A percentile compares a stretch with the other conserved stretches of the same genome.
These are phyloP conservation scores for Rhodotorula paludigena DNA, from an alignment of 768 basidiomycete genomes.

Conservation along the genomic window DNA sequence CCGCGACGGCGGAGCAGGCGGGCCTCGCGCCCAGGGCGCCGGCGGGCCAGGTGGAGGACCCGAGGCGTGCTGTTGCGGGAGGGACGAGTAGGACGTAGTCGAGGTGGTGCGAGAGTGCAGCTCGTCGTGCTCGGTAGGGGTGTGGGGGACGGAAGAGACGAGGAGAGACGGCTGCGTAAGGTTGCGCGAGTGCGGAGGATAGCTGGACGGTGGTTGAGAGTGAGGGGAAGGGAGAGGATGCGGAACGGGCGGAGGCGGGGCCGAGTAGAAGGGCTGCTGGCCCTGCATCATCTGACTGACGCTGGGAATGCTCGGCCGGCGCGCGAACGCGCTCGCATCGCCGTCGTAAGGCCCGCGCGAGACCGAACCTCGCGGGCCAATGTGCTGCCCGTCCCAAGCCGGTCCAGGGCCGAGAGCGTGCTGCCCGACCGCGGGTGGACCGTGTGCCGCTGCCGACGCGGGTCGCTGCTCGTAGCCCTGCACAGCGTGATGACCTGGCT, in stretches of 20 bases:
- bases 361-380: constrained; percentile 21
- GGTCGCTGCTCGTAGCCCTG: background rate
- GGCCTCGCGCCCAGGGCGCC: background rate
- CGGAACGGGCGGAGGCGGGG: background rate
- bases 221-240: constrained; percentile 1
- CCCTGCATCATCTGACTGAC: constrained; percentile 36
- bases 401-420: background rate
- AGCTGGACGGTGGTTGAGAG: background rate
- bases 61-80: background rate
- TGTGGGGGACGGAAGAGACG: constrained; percentile 7
- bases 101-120: constrained; percentile 1
- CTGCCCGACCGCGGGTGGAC: background rate
- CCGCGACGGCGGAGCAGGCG: background rate
- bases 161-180: constrained; percentile 1
- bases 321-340: background rate
- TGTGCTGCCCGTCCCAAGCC: constrained; percentile 5
- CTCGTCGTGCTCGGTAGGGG: constrained; percentile 5
- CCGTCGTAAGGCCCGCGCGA: constrained; percentile 2
- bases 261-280: constrained; percentile 17
- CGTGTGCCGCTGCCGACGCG: too few species aligned
- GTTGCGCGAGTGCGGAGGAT: background rate
- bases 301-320: constrained; percentile 30
- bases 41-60: background rate
- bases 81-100: background rate
- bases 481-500: background rate